phyloP scores from a whole-genome alignment of 352 stramenopile genomes.

The Pythium aquatile region DNA sequence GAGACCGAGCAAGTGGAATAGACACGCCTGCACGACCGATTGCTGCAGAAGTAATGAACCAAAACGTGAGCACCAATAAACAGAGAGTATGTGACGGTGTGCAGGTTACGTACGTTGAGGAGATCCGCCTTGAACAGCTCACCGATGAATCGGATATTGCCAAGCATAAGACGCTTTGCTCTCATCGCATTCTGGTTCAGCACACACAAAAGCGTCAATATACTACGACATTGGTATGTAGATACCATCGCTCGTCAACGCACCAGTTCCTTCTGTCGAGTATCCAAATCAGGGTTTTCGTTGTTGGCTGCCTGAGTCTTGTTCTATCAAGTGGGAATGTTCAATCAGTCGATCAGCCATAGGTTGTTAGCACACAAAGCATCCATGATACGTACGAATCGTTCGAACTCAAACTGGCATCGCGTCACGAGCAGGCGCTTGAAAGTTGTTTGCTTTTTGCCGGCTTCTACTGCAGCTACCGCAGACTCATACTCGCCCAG shows the following conservation, averaged over 20 bases:
- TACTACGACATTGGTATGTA: background rate
- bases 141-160: conserved; percentile 88
- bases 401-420: conserved; percentile 84
- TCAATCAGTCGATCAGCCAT: background rate
- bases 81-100: background rate
- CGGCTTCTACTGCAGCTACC: conserved; percentile 43
- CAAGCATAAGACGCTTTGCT: conserved; percentile 75
- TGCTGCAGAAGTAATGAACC: conserved; percentile 29
- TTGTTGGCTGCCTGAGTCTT: conserved; percentile 39
- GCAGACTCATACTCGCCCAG: conserved; percentile 59
- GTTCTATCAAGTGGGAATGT: conserved; percentile 27
- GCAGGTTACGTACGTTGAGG: conserved; percentile 49
- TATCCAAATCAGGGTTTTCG: conserved; percentile 39
- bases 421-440: conserved; percentile 71
- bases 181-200: conserved; percentile 44
- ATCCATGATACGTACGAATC: conserved; percentile 35
- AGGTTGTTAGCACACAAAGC: background rate
- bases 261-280: conserved; percentile 56
- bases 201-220: background rate
- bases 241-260: conserved; percentile 1
- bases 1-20: conserved; percentile 80
- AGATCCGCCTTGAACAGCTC: conserved; percentile 88
- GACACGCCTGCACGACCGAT: conserved; percentile 69
- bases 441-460: conserved; percentile 54
- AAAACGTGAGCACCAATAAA: background rate